phyloP scores from a whole-genome alignment of 495 filamentous ascomycete genomes.

The Penicillium daleae region DNA sequence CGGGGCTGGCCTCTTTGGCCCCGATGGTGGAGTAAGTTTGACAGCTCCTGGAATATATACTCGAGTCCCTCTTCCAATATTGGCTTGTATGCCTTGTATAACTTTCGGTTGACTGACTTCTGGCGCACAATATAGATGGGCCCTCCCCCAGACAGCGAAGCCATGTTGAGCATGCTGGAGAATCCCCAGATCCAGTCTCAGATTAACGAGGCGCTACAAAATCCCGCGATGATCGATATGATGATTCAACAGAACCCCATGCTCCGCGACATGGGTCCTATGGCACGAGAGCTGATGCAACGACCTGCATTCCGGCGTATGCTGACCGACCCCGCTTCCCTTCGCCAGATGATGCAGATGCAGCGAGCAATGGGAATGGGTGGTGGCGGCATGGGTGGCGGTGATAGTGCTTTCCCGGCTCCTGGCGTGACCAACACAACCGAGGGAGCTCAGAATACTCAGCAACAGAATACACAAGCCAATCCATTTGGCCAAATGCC shows the following conservation, averaged over 20 bases:
- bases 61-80: neutral
- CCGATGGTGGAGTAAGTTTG: slow-evolving; percentile 91
- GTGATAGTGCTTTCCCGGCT: slow-evolving; percentile 72
- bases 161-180: slow-evolving; percentile 80
- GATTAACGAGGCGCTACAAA: slow-evolving; percentile 93
- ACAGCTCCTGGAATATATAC: neutral
- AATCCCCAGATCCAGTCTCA: slow-evolving; percentile 81
- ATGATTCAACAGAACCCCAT: slow-evolving; percentile 89
- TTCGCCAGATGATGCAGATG: slow-evolving; percentile 80
- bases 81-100: neutral
- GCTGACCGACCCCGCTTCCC: slow-evolving; percentile 89
- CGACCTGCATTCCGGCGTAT: slow-evolving; percentile 87
- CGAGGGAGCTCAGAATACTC: slow-evolving; percentile 42
- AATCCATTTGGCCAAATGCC: slow-evolving; percentile 44
- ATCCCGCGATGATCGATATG: slow-evolving; percentile 88
- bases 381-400: slow-evolving; percentile 51
- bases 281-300: slow-evolving; percentile 79
- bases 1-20: slow-evolving; percentile 86
- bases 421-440: slow-evolving; percentile 84
- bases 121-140: slow-evolving; percentile 70
- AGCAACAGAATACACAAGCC: slow-evolving; percentile 42
- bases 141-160: slow-evolving; percentile 76
- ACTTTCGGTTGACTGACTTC: slow-evolving; percentile 25
- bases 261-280: slow-evolving; percentile 80
- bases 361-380: slow-evolving; percentile 68